Conservation (phyloP, 208 protist genomes). For the Trypanosoma avium region DNA sequence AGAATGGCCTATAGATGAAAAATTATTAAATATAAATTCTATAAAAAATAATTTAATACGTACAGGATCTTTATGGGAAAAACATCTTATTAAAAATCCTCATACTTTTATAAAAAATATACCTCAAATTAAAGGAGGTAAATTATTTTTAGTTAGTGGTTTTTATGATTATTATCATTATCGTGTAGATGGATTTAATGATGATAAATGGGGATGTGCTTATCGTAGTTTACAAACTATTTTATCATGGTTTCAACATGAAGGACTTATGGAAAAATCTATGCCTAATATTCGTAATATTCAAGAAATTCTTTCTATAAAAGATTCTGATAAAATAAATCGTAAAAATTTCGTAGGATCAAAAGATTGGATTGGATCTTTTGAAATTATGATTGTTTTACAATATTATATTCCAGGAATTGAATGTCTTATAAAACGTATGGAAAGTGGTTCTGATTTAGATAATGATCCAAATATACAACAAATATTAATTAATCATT, state of each 20-base stretch:
- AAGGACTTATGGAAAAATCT: conserved; percentile 33
- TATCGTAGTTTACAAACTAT: conserved; percentile 92
- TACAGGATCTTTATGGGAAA: conserved; percentile 50
- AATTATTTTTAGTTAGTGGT: conserved; percentile 58
- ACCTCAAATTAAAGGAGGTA: conserved; percentile 35
- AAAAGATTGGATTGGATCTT: conserved; percentile 94
- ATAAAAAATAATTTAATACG: conserved; percentile 11
- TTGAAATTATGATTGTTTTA: conserved; percentile 91
- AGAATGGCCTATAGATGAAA: conserved; percentile 29
- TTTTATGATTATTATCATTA: conserved; percentile 96
- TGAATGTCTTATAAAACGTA: conserved; percentile 83
- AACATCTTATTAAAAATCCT: conserved; percentile 48
- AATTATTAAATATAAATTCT: not conserved
- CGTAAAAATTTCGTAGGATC: conserved; percentile 87
- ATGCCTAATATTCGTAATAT: conserved; percentile 79
- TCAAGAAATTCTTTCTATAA: conserved; percentile 78
- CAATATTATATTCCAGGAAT: conserved; percentile 72
- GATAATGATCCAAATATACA: conserved; percentile 70
- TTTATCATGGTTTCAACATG: conserved; percentile 81
- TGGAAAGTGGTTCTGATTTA: conserved; percentile 85
- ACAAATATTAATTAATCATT: conserved; percentile 80
- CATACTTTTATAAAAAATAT: conserved; percentile 38
- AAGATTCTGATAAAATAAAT: conserved; percentile 83
- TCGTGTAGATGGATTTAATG: conserved; percentile 89
- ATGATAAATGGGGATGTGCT: conserved; percentile 96